Conservation (phyloP, 495 filamentous ascomycete species). For the Aspergillus conjunctus region DNA sequence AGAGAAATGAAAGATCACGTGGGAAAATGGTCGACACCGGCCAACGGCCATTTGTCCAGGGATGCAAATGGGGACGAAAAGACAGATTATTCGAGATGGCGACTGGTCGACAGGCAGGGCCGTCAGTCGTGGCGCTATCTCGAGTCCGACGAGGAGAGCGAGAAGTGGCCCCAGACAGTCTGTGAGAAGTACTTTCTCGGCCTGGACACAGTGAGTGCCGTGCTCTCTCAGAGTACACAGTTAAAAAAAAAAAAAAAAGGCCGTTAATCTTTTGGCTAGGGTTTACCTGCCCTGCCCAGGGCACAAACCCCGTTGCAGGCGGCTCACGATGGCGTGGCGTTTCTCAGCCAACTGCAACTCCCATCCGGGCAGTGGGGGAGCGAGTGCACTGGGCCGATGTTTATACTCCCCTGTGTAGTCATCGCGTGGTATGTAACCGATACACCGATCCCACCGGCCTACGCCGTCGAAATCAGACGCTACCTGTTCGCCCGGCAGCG, state of each 20-base stretch:
- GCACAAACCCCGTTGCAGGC: background rate
- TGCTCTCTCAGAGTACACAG: background rate
- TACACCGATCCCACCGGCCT: background rate
- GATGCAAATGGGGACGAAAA: background rate
- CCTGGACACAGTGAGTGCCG: background rate
- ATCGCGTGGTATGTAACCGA: conserved; percentile 11
- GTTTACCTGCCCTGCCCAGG: background rate
- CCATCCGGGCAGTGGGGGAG: conserved; percentile 3
- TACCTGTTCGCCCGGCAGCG: conserved; percentile 41
- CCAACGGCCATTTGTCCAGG: background rate
- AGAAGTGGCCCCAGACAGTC: background rate
- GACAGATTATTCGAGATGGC: background rate
- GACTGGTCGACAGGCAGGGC: background rate
- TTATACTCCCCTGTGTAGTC: conserved; percentile 2
- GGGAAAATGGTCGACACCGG: background rate
- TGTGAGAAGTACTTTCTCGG: background rate
- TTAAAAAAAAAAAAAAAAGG: too few species aligned
- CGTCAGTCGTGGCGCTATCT: background rate
- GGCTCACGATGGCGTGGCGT: background rate
- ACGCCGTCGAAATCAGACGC: conserved; percentile 1
- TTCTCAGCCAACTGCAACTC: conserved; percentile 4
- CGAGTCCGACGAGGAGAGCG: background rate
- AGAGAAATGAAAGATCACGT: background rate
- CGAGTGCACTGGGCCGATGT: conserved; percentile 10
- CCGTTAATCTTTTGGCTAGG: background rate